Evolutionary conservation across 192 early-diverging fungal species (phyloP).

Genomic region (Backusella psychrophila): DNA sequence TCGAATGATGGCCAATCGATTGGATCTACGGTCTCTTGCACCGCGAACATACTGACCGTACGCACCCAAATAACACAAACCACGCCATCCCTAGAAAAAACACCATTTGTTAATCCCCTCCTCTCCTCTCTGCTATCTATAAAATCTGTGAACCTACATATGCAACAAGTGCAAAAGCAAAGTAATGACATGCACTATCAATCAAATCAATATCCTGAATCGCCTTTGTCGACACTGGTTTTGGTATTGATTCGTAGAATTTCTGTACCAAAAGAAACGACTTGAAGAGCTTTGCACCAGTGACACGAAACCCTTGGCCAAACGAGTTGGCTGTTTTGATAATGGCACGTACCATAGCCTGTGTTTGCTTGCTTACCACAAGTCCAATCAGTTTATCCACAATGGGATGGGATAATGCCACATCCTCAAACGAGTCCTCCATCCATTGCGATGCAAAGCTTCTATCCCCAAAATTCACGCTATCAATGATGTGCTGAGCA

Average conservation of each 20-base stretch:
- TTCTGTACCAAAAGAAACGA: constrained; percentile 54
- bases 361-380: constrained; percentile 44
- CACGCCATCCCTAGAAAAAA: constrained; percentile 36
- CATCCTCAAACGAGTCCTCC: constrained; percentile 37
- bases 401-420: constrained; percentile 27
- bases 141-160: constrained; percentile 31
- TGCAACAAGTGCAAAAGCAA: constrained; percentile 52
- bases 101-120: not conserved
- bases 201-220: constrained; percentile 31
- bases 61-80: constrained; percentile 26
- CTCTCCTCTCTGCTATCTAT: too few species aligned
- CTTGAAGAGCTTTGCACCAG: constrained; percentile 48
- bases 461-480: constrained; percentile 40
- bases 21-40: constrained; percentile 58
- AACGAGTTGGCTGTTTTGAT: constrained; percentile 42
- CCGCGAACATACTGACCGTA: constrained; percentile 25
- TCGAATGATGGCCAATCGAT: constrained; percentile 59
- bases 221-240: not conserved
- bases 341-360: constrained; percentile 44
- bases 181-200: constrained; percentile 50
- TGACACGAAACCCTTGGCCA: constrained; percentile 61
- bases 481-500: constrained; percentile 33
- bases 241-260: constrained; percentile 35
- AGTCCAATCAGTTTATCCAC: constrained; percentile 32
- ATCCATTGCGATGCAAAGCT: constrained; percentile 34